phyloP scores from a whole-genome alignment of 2,329 filamentous ascomycete genomes.

The Arthrobotrys iridis region DNA sequence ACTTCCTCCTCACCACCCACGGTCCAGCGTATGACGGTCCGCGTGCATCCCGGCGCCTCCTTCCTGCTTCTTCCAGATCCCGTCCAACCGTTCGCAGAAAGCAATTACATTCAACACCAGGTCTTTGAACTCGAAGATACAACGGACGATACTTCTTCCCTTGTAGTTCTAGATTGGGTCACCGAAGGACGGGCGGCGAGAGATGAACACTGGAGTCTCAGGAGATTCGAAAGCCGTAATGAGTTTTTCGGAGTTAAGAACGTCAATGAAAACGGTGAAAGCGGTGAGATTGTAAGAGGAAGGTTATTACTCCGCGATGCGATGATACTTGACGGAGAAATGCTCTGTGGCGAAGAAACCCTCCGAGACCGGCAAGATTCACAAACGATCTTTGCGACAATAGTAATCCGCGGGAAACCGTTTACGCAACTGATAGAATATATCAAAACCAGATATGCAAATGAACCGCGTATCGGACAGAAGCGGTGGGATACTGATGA shows the following conservation, averaged over 20 bases:
- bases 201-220: conserved; percentile 88
- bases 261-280: conserved; percentile 58
- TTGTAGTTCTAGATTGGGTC: conserved; percentile 94
- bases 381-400: conserved; percentile 81
- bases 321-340: conserved; percentile 74
- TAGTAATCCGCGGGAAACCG: conserved; percentile 80
- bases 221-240: conserved; percentile 82
- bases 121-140: conserved; percentile 71
- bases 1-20: conserved; percentile 68
- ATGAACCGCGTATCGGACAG: conserved; percentile 79
- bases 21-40: conserved; percentile 68
- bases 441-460: conserved; percentile 80
- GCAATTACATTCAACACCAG: conserved; percentile 85
- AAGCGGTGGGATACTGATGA: conserved; percentile 62
- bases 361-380: conserved; percentile 75
- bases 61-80: conserved; percentile 85
- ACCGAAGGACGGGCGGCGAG: conserved; percentile 84
- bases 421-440: conserved; percentile 75
- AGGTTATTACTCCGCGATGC: conserved; percentile 86
- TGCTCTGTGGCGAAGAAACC: conserved; percentile 59
- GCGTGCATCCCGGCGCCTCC: conserved; percentile 66
- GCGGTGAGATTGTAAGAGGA: conserved; percentile 53
- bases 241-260: conserved; percentile 75
- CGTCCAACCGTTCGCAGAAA: conserved; percentile 86
- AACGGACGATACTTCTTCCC: conserved; percentile 65